Evolutionary conservation across 768 basidiomycete species (phyloP).

Genomic region (Kwoniella europaea): DNA sequence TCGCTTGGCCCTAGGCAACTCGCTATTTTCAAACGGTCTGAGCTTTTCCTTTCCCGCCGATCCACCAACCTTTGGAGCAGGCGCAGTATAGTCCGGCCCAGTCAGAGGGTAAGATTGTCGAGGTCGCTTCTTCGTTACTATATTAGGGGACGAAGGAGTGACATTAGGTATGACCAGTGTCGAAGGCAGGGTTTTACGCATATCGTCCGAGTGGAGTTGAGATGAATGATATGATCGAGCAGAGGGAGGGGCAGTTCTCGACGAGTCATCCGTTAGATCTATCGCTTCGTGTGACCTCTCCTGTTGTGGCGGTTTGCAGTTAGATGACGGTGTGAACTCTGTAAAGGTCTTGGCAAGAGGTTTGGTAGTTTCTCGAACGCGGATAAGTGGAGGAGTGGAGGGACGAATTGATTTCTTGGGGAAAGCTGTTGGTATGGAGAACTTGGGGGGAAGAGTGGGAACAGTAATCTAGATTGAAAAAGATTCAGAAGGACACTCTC

Average conservation of each 20-base stretch:
- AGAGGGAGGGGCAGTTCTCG: not conserved
- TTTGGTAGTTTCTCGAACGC: too few relatives aligned
- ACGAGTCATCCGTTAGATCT: not conserved
- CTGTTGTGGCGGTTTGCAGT: not conserved
- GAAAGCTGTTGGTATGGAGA: too few relatives aligned
- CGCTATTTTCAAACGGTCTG: slow-evolving; percentile 19
- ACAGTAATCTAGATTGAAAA: too few relatives aligned
- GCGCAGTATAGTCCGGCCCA: slow-evolving; percentile 14
- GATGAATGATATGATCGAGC: not conserved
- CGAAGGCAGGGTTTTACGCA: slow-evolving; percentile 1
- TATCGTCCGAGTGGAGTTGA: not conserved
- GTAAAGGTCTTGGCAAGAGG: too few relatives aligned
- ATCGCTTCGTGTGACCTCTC: not conserved
- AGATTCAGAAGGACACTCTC: too few relatives aligned
- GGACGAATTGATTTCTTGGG: too few relatives aligned
- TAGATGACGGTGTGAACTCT: too few relatives aligned
- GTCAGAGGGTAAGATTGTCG: slow-evolving; percentile 16
- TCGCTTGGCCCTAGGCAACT: not conserved
- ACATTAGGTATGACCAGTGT: not conserved
- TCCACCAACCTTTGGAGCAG: not conserved
- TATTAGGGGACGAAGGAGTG: not conserved
- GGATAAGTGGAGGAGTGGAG: too few relatives aligned
- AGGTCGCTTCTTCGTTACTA: slow-evolving; percentile 8
- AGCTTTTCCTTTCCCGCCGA: slow-evolving; percentile 3
- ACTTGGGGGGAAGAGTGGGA: too few relatives aligned